Conservation (phyloP, 352 stramenopile genomes). For the Pythium phragmiticola region DNA sequence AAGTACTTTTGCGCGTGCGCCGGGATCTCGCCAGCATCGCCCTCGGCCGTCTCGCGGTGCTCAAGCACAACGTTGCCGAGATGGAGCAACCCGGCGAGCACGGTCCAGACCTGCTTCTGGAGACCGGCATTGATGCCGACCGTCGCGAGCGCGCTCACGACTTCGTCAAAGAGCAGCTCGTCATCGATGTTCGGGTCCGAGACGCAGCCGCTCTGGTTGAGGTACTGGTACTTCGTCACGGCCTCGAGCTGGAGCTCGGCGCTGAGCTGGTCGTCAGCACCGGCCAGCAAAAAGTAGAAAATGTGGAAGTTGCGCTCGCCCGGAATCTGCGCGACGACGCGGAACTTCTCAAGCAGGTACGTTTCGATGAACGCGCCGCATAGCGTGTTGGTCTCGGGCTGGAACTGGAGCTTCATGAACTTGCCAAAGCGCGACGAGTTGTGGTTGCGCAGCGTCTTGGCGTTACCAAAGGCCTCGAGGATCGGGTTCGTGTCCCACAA, state of each 20-base stretch:
- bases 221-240: conserved; percentile 66
- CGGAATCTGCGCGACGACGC: conserved; percentile 82
- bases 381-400: conserved; percentile 66
- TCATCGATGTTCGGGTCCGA: conserved; percentile 86
- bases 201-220: conserved; percentile 87
- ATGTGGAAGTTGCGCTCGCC: conserved; percentile 91
- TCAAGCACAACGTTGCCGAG: conserved; percentile 78
- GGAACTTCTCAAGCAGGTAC: conserved; percentile 89
- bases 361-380: conserved; percentile 84
- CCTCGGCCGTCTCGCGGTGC: conserved; percentile 78
- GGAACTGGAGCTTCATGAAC: conserved; percentile 91
- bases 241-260: conserved; percentile 59
- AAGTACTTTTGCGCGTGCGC: conserved; percentile 53
- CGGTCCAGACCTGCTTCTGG: conserved; percentile 77
- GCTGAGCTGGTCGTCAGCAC: conserved; percentile 58
- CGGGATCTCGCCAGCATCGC: conserved; percentile 70
- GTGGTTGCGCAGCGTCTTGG: conserved; percentile 94
- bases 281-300: conserved; percentile 88
- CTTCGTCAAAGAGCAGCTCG: conserved; percentile 84
- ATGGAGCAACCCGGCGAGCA: conserved; percentile 76
- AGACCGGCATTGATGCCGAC: conserved; percentile 67
- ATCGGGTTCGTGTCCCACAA: conserved; percentile 90
- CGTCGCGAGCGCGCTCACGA: conserved; percentile 69
- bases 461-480: conserved; percentile 96
- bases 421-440: conserved; percentile 96